Evolutionary conservation across 2,329 filamentous ascomycete genomes (phyloP).

Genomic region (Fusarium mundagurra): DNA sequence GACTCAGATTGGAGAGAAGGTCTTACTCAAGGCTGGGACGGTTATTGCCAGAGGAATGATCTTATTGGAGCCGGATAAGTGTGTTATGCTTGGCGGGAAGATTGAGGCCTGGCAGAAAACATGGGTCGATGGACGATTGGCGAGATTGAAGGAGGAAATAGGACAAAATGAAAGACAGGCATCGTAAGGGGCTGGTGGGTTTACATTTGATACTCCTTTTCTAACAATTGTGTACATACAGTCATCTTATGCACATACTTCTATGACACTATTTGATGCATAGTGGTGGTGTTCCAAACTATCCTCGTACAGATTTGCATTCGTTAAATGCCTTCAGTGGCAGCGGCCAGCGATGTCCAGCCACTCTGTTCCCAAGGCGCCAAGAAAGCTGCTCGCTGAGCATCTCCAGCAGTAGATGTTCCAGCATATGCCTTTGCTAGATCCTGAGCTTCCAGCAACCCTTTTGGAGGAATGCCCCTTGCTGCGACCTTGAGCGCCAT

Average conservation of each 20-base stretch:
- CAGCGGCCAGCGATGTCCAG: slow-evolving; percentile 67
- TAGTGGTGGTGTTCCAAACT: slow-evolving; percentile 1
- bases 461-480: slow-evolving; percentile 77
- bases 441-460: slow-evolving; percentile 73
- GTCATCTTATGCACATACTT: background rate
- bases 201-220: slow-evolving; percentile 34
- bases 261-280: background rate
- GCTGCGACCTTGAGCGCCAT: slow-evolving; percentile 86
- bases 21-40: slow-evolving; percentile 73
- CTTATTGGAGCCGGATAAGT: slow-evolving; percentile 76
- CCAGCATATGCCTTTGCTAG: slow-evolving; percentile 79
- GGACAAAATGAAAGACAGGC: slow-evolving; percentile 46
- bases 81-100: slow-evolving; percentile 85
- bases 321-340: slow-evolving; percentile 39
- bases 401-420: slow-evolving; percentile 76
- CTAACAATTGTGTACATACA: background rate
- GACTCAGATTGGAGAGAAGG: slow-evolving; percentile 80
- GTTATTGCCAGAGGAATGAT: slow-evolving; percentile 79
- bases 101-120: slow-evolving; percentile 81
- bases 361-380: slow-evolving; percentile 79
- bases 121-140: slow-evolving; percentile 79
- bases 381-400: slow-evolving; percentile 79
- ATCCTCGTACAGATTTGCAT: background rate
- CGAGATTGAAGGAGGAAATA: slow-evolving; percentile 71
- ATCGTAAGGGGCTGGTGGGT: background rate